These are phyloP conservation scores for Colletotrichum musae DNA, from an alignment of 2,329 filamentous ascomycete species.

Conservation along the genomic window DNA sequence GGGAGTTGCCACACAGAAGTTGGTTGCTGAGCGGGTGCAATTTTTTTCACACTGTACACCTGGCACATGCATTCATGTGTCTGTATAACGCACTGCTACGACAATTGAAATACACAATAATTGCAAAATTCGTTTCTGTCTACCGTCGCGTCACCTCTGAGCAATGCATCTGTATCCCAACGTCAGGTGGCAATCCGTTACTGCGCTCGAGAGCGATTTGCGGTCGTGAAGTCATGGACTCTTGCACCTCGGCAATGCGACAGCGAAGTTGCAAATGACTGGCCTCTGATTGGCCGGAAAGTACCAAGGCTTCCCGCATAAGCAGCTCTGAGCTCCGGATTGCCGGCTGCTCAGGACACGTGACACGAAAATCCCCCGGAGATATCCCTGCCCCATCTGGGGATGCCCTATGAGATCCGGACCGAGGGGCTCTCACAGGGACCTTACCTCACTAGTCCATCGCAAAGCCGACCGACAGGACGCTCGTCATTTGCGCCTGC, in stretches of 20 bases:
- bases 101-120: too few relatives aligned
- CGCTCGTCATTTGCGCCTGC: too few relatives aligned
- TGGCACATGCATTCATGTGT: too few relatives aligned
- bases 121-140: not conserved
- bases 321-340: too few relatives aligned
- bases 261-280: too few relatives aligned
- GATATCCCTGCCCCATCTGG: too few relatives aligned
- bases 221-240: conserved; percentile 38
- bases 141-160: not conserved
- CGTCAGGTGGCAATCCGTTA: not conserved
- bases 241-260: not conserved
- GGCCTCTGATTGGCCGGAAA: too few relatives aligned
- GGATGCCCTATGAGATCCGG: conserved; percentile 21
- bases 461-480: conserved; percentile 1
- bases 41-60: too few relatives aligned
- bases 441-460: conserved; percentile 29
- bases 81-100: too few relatives aligned
- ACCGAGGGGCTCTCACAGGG: conserved; percentile 27
- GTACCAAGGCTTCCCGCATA: too few relatives aligned
- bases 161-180: not conserved
- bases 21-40: conserved; percentile 4
- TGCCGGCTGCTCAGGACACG: too few relatives aligned
- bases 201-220: conserved; percentile 10
- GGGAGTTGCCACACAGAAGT: conserved; percentile 13
- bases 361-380: too few relatives aligned